Base-by-base conservation (phyloP, 345 rosid genomes). In the Heritiera littoralis region DNA sequence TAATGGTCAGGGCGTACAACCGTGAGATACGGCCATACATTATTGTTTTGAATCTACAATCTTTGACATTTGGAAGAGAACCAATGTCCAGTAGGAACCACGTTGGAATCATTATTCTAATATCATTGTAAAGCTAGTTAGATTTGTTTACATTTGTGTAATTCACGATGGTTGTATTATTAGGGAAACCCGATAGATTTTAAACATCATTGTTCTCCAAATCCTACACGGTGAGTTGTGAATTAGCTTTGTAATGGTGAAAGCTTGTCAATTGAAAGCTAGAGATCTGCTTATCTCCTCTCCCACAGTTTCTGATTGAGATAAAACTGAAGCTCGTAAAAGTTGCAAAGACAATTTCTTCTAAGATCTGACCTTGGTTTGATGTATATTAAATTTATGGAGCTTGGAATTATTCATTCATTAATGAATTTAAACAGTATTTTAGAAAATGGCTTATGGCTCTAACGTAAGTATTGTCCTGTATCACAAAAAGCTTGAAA, bases 51-150 rank as follows among this genome's bases (percentile, higher is more conserved):
- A 69, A 75, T 77, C 81, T 66, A 40, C 49, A 8, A 70, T 75
- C 75, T 66, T 78, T 45, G 63, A 83, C 80, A 78, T 55, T 77
- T 23, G 54, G 82, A 72, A 81, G 73, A 80, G 81, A 77, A 72
- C 76, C 41, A 49, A 73, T 78, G 80, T 70, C 63, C 66, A 3
- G 48, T 48, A 76, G 58, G 38, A 77, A 66, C 80, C 72, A 75
- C 63, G 60, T 45, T 11, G 61, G 80, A 72, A 58, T 78, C 70
- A 30, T 65, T 78, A 78, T 51, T 72, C 74, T 43, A 74, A 41
- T 46, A 66, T 75, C 74, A 79, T 61, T 83, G 85, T 85, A 82
- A 86, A 86, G 86, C 76, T 76, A 68, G 51, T 72, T 83, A 70
- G 81, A 45, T 61, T 77, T 76, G 71, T 69, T 65, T 79, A 71